Conservation (phyloP, 2,329 filamentous ascomycete species). For the Pseudophaeomoniella oleicola region DNA sequence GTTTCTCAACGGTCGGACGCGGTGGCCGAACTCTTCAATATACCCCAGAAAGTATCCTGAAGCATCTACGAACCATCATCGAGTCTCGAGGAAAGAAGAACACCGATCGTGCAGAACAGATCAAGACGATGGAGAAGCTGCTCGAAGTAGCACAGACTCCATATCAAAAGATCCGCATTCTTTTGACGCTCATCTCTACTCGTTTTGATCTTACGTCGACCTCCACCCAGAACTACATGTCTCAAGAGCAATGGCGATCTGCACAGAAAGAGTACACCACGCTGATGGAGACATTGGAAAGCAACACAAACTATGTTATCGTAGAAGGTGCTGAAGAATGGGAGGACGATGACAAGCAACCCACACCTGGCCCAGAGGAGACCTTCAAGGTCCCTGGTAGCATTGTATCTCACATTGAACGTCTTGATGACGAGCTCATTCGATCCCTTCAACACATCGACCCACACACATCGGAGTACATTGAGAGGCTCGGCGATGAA, state of each 20-base stretch:
- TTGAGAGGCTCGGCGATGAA: slow-evolving; percentile 87
- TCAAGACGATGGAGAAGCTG: slow-evolving; percentile 93
- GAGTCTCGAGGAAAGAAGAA: slow-evolving; percentile 98
- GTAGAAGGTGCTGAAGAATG: slow-evolving; percentile 90
- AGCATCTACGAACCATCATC: slow-evolving; percentile 83
- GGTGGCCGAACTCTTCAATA: slow-evolving; percentile 81
- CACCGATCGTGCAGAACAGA: slow-evolving; percentile 88
- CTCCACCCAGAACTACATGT: slow-evolving; percentile 61
- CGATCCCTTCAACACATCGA: slow-evolving; percentile 96
- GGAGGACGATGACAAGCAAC: slow-evolving; percentile 96
- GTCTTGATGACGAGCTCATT: slow-evolving; percentile 91
- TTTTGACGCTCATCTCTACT: slow-evolving; percentile 81
- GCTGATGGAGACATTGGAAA: slow-evolving; percentile 65
- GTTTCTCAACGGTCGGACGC: slow-evolving; percentile 77
- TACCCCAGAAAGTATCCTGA: slow-evolving; percentile 95
- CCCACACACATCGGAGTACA: slow-evolving; percentile 96
- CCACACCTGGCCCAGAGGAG: slow-evolving; percentile 56
- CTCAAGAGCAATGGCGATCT: slow-evolving; percentile 90
- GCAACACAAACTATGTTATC: slow-evolving; percentile 67
- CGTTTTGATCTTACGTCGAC: slow-evolving; percentile 85
- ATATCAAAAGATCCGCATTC: slow-evolving; percentile 86
- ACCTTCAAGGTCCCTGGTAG: slow-evolving; percentile 86
- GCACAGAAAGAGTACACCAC: slow-evolving; percentile 74
- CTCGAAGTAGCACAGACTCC: slow-evolving; percentile 76
- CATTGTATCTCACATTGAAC: slow-evolving; percentile 85